Evolutionary conservation across 1,284 basidiomycete genomes (phyloP).

Genomic region (Laetiporus sulphureus): DNA sequence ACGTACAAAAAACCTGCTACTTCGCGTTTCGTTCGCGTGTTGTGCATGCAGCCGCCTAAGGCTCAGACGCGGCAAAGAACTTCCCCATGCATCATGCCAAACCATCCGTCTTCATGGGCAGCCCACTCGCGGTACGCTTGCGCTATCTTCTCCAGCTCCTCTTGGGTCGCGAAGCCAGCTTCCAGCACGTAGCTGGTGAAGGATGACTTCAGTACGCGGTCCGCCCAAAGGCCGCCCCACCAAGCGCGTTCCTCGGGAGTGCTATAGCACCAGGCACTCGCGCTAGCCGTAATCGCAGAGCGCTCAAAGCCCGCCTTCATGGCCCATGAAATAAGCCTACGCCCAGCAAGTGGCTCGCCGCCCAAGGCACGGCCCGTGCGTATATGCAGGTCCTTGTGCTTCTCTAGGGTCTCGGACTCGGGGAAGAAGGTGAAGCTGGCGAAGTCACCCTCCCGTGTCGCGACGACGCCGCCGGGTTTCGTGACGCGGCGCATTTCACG

Average conservation of each 20-base stretch:
- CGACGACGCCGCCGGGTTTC: slow-evolving; percentile 36
- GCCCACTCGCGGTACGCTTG: slow-evolving; percentile 27
- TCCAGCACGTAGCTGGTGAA: slow-evolving; percentile 24
- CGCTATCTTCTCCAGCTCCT: slow-evolving; percentile 20
- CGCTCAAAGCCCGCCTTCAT: slow-evolving; percentile 24
- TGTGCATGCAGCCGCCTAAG: neutral
- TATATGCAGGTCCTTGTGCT: slow-evolving; percentile 20
- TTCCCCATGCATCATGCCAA: slow-evolving; percentile 28
- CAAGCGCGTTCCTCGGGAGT: slow-evolving; percentile 28
- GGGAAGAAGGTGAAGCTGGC: slow-evolving; percentile 27
- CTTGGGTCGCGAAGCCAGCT: slow-evolving; percentile 21
- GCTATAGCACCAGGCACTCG: slow-evolving; percentile 29
- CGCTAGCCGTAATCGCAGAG: slow-evolving; percentile 20
- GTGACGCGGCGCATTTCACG: slow-evolving; percentile 38
- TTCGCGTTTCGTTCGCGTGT: neutral
- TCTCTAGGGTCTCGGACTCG: slow-evolving; percentile 20
- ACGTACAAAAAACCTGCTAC: neutral
- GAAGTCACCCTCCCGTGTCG: slow-evolving; percentile 32
- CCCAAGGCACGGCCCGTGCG: slow-evolving; percentile 23
- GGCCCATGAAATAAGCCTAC: slow-evolving; percentile 25
- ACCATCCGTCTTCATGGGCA: slow-evolving; percentile 29
- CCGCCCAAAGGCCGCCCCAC: slow-evolving; percentile 30
- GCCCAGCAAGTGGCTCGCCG: slow-evolving; percentile 25
- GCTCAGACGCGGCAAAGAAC: slow-evolving; percentile 13
- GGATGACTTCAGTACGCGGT: slow-evolving; percentile 25